These are phyloP conservation scores for Penicillium cosmopolitanum DNA, from an alignment of 495 filamentous ascomycete genomes.

Conservation along the genomic window DNA sequence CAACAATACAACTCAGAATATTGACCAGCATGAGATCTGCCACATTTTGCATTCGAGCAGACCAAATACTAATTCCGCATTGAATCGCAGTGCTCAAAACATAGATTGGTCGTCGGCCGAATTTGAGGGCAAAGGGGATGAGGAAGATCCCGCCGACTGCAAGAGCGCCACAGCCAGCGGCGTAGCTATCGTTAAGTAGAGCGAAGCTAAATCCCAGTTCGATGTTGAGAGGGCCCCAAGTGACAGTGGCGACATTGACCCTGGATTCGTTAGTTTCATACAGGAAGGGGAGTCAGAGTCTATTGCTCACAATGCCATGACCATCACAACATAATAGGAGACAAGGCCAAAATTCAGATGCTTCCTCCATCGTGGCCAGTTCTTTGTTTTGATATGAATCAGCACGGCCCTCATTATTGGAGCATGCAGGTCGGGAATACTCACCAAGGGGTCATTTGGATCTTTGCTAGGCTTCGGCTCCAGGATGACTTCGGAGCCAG, in stretches of 20 bases:
- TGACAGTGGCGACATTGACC: constrained; percentile 41
- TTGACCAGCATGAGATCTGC: constrained; percentile 44
- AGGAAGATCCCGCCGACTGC: constrained; percentile 44
- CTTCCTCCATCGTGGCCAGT: constrained; percentile 29
- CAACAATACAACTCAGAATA: constrained; percentile 37
- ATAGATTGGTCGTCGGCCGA: constrained; percentile 48
- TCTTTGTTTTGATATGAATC: background rate
- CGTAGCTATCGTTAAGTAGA: constrained; percentile 45
- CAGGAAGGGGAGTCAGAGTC: background rate
- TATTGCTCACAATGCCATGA: constrained; percentile 22
- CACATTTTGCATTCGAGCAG: constrained; percentile 38
- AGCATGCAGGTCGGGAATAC: background rate
- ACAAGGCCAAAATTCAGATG: constrained; percentile 27
- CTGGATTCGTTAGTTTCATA: constrained; percentile 5
- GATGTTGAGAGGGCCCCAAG: constrained; percentile 43
- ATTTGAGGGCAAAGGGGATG: constrained; percentile 50
- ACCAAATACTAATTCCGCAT: constrained; percentile 44
- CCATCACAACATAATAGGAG: constrained; percentile 30
- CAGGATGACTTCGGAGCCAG: constrained; percentile 18
- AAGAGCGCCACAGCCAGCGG: constrained; percentile 40
- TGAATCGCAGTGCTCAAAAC: constrained; percentile 40
- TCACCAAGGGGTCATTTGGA: constrained; percentile 28
- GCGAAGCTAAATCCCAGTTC: constrained; percentile 43
- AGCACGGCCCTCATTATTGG: too few relatives aligned
- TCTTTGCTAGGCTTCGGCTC: constrained; percentile 26